Conservation (phyloP, 2,329 filamentous ascomycete species). For the Graphilbum fragrans region DNA sequence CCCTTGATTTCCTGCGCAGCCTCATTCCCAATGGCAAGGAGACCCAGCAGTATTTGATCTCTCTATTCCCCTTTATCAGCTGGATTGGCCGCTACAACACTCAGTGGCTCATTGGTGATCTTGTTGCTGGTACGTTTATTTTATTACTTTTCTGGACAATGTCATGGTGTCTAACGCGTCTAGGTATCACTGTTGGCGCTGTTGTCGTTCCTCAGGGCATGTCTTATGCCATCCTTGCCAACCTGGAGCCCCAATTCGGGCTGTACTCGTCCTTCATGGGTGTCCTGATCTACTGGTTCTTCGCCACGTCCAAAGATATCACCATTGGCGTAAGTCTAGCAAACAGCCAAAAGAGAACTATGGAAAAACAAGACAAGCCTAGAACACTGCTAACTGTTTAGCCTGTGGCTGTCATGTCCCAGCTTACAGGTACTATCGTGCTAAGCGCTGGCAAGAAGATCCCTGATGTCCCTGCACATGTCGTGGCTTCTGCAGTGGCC, state of each 20-base stretch:
- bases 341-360: neutral
- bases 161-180: constrained; percentile 1
- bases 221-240: constrained; percentile 81
- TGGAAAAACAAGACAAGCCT: no score
- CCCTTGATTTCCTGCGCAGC: constrained; percentile 57
- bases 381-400: constrained; percentile 18
- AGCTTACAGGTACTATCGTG: constrained; percentile 75
- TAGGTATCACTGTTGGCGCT: constrained; percentile 43
- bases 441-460: constrained; percentile 42
- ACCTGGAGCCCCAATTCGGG: constrained; percentile 70
- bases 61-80: constrained; percentile 75
- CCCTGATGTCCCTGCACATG: constrained; percentile 46
- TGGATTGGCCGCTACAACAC: constrained; percentile 87
- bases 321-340: constrained; percentile 67
- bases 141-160: neutral
- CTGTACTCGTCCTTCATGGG: constrained; percentile 96
- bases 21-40: constrained; percentile 47
- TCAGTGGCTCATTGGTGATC: constrained; percentile 79
- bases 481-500: constrained; percentile 67
- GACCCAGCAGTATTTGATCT: constrained; percentile 47
- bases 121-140: constrained; percentile 61
- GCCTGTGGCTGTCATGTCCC: constrained; percentile 85
- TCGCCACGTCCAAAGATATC: constrained; percentile 96
- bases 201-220: constrained; percentile 90
- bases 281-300: constrained; percentile 91